Base-by-base conservation (phyloP, 2,329 filamentous ascomycete species). In the Colletotrichum sp. region DNA sequence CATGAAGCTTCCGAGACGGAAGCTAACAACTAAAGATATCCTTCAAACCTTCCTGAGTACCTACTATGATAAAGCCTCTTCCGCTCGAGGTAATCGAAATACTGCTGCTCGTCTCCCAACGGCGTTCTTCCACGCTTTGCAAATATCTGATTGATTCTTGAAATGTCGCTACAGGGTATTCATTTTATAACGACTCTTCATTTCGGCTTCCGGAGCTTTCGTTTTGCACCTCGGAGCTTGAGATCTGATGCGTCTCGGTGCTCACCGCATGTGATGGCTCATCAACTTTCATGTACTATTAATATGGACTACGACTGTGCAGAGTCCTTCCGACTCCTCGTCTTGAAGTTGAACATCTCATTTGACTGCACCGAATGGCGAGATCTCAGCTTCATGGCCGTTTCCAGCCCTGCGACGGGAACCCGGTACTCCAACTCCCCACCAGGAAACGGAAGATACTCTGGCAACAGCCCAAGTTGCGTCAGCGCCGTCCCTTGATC, bases 401-500 rank as follows among this genome's bases (percentile, higher is more conserved):
- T 81, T 13, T 84, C 82, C 8, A 78, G 18, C 0, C 83, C 83
- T 0, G 77, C 77, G 0, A 84, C 83, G 0, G 83, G 83, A 2
- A 84, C 80, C 0, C 78, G 78, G 21, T 82, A 84, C 71, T 84
- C 80, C 2, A 81, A 72, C 8, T 59, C 44, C 2, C 63, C 39
- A 1, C 71, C 76, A 0, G 92, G 92, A 75, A 92, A 94, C 0
- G 90, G 89, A 0, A 95, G 86, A 77, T 91, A 94, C 74, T 94
- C 82, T 1, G 83, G 83, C 69, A 93, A 78, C 59, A 92, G 78
- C 0, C 90, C 91, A 5, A 92, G 80, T 78, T 93, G 92, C 7
- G 88, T 83, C n/a, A 94, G 82, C 7, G 91, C 90, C 0, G 90
- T 93, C 0, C 88, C 91, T 79, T 94, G 92, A 71, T 94, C 92